phyloP scores from a whole-genome alignment of 2,329 filamentous ascomycete genomes.

The Epichloe coenophiala region DNA sequence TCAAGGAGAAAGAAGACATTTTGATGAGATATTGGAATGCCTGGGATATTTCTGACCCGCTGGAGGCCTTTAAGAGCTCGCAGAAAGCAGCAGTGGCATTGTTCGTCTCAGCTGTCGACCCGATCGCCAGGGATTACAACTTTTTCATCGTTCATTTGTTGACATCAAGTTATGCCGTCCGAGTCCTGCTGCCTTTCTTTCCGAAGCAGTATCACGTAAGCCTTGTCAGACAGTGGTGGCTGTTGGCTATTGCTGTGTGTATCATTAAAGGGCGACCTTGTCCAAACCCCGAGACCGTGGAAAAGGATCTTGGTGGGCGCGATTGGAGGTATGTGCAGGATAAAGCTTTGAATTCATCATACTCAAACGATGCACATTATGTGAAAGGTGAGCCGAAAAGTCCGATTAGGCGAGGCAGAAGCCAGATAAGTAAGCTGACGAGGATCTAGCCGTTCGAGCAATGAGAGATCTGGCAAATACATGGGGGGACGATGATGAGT shows the following conservation, averaged over 20 bases:
- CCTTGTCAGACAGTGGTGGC: slow-evolving; percentile 79
- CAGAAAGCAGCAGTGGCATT: slow-evolving; percentile 49
- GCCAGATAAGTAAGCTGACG: neutral
- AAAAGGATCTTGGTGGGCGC: slow-evolving; percentile 44
- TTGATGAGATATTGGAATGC: slow-evolving; percentile 85
- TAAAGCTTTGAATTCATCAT: slow-evolving; percentile 53
- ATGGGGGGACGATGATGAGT: slow-evolving; percentile 59
- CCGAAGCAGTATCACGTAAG: slow-evolving; percentile 58
- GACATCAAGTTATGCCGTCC: slow-evolving; percentile 74
- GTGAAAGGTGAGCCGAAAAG: slow-evolving; percentile 51
- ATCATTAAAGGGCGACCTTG: slow-evolving; percentile 60
- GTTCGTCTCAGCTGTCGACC: slow-evolving; percentile 45
- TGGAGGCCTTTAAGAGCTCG: slow-evolving; percentile 61
- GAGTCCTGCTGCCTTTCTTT: slow-evolving; percentile 69
- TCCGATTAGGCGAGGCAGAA: neutral
- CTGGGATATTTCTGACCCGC: slow-evolving; percentile 59
- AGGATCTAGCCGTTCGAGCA: slow-evolving; percentile 46
- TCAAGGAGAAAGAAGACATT: slow-evolving; percentile 53
- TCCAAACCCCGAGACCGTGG: slow-evolving; percentile 53
- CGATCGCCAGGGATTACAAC: slow-evolving; percentile 55
- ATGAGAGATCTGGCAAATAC: slow-evolving; percentile 62
- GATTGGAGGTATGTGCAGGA: slow-evolving; percentile 67
- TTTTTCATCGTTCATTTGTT: slow-evolving; percentile 75
- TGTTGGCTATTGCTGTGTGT: slow-evolving; percentile 68
- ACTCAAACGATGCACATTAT: slow-evolving; percentile 65